These are phyloP conservation scores for Picochlorum sp. DNA, from an alignment of 139 green algal genomes.

Conservation along the genomic window DNA sequence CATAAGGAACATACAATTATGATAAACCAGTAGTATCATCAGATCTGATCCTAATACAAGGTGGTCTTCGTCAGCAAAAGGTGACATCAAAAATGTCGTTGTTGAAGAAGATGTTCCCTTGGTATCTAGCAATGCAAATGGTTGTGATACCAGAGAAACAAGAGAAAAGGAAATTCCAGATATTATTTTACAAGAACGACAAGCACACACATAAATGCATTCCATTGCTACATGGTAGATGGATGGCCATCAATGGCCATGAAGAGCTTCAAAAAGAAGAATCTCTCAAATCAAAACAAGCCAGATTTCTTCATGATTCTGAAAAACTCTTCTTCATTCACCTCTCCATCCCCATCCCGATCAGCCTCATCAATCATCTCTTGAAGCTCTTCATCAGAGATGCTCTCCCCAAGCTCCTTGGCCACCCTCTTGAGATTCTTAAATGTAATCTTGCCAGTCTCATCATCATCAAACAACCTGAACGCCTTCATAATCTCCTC, in stretches of 20 bases:
- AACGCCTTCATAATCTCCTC: constrained; percentile 98
- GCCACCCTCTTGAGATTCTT: constrained; percentile 96
- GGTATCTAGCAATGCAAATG: too few relatives aligned
- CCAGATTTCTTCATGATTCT: constrained; percentile 97
- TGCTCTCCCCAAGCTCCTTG: constrained; percentile 97
- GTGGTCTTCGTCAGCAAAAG: too few relatives aligned
- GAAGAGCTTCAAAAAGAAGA: too few relatives aligned
- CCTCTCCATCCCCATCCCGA: constrained; percentile 88
- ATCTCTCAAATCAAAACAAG: constrained; percentile 61
- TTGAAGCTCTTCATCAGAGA: constrained; percentile 93
- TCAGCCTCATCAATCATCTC: constrained; percentile 90
- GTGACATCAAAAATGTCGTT: too few relatives aligned
- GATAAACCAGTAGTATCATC: too few relatives aligned
- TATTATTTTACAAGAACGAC: too few relatives aligned
- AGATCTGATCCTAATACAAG: too few relatives aligned
- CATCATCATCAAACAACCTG: constrained; percentile 91
- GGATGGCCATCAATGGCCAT: not conserved
- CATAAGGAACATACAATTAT: too few relatives aligned
- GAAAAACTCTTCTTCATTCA: constrained; percentile 94
- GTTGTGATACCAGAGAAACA: too few relatives aligned
- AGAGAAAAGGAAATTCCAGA: too few relatives aligned
- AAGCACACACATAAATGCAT: too few relatives aligned
- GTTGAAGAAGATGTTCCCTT: too few relatives aligned
- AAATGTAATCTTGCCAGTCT: constrained; percentile 88
- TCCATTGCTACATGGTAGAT: not conserved